Evolutionary conservation across 768 basidiomycete genomes (phyloP).

Genomic region (Coprinellus aureogranulatus): DNA sequence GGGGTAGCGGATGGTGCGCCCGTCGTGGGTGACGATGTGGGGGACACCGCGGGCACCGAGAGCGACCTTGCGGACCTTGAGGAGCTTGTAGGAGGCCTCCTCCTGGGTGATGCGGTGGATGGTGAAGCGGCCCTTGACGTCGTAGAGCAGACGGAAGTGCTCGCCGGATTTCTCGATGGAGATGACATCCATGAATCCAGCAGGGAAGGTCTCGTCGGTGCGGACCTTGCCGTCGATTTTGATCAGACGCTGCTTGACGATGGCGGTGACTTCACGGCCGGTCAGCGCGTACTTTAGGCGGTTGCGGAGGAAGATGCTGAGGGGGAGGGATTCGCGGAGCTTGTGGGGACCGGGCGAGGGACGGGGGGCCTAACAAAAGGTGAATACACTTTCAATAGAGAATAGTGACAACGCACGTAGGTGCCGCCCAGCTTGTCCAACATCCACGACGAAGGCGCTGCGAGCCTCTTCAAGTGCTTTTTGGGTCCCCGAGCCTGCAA

Average conservation of each 20-base stretch:
- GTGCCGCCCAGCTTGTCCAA: conserved; percentile 96
- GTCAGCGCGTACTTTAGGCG: conserved; percentile 98
- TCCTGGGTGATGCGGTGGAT: conserved; percentile 99
- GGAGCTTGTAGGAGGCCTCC: conserved; percentile 95
- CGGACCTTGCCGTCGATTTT: conserved; percentile 99
- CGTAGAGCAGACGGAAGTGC: conserved; percentile 98
- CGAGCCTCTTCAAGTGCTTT: conserved; percentile 98
- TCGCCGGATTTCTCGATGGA: conserved; percentile 98
- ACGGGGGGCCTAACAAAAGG: conserved; percentile 70
- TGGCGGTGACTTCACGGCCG: conserved; percentile 91
- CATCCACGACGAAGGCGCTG: conserved; percentile 99
- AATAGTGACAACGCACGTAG: conserved; percentile 53
- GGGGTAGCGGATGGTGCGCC: conserved; percentile 99
- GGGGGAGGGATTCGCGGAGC: conserved; percentile 96
- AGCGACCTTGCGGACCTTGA: conserved; percentile 89
- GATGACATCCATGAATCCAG: conserved; percentile 81
- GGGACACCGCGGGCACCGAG: conserved; percentile 93
- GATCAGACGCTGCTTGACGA: conserved; percentile 94
- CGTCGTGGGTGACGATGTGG: conserved; percentile 97
- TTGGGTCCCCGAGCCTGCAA: conserved; percentile 92
- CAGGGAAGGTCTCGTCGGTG: conserved; percentile 94
- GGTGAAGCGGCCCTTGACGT: conserved; percentile 99
- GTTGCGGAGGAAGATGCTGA: conserved; percentile 97
- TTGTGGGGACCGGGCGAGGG: conserved; percentile 99
- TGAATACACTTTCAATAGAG: conserved; percentile 14